These are phyloP conservation scores for Saccharomyces uvarum DNA, from an alignment of 1,139 yeast species.

Conservation along the genomic window DNA sequence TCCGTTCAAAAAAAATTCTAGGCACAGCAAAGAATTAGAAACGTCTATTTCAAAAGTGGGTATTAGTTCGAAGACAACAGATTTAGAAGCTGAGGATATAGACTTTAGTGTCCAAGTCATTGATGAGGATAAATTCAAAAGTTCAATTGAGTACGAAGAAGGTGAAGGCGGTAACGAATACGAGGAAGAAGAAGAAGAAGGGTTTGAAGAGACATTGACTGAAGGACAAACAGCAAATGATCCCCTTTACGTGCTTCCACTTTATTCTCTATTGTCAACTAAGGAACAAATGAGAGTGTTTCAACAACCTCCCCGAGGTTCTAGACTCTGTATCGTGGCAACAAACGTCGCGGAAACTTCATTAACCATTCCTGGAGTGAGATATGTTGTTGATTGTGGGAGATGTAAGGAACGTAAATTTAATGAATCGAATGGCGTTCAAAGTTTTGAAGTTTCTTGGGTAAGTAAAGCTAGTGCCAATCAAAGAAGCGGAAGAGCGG, in stretches of 20 bases:
- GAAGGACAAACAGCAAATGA: constrained; percentile 69
- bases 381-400: constrained; percentile 94
- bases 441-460: constrained; percentile 89
- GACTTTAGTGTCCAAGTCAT: constrained; percentile 59
- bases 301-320: constrained; percentile 73
- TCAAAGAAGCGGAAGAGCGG: constrained; percentile 97
- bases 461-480: constrained; percentile 91
- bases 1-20: constrained; percentile 42
- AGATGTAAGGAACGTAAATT: constrained; percentile 81
- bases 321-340: constrained; percentile 86
- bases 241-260: constrained; percentile 83
- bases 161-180: constrained; percentile 26
- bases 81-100: constrained; percentile 78
- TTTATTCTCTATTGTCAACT: constrained; percentile 87
- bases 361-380: constrained; percentile 88
- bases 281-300: constrained; percentile 92
- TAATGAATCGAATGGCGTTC: constrained; percentile 82
- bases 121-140: constrained; percentile 29
- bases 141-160: constrained; percentile 18
- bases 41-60: constrained; percentile 34
- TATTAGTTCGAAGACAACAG: constrained; percentile 54
- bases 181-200: constrained; percentile 63
- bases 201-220: constrained; percentile 76
- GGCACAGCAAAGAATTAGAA: constrained; percentile 33
- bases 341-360: constrained; percentile 98